Evolutionary conservation across 1,139 yeast species (phyloP), one percentile per base, ranked within the genome.

Genomic region (Kluyveromyces marxianus): DNA sequence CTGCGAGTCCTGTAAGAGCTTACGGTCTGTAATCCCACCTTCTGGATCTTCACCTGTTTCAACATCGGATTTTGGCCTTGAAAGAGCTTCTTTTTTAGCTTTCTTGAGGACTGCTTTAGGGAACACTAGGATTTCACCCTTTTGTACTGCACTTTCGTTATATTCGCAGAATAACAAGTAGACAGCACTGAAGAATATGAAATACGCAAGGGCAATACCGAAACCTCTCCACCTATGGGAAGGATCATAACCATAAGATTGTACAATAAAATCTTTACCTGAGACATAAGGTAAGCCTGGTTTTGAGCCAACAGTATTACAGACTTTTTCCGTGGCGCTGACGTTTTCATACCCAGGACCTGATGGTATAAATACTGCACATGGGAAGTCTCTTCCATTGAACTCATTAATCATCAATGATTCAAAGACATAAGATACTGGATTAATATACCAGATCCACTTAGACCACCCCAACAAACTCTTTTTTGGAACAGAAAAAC

Each of bases 211-310:
- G 37, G 75, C 67, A 54, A 88, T 81, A 60, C 95, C 96, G 54
- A 80, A 77, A 59, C 88, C 82, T 69, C 96, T 80, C 96, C 96
- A 88, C 59, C 77, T 76, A 63, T 88, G 89, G 6, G 68, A 50
- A 54, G 75, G 72, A 38, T 63, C 57, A 65, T 83, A 87, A 8
- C 76, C 69, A 46, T 83, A 85, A 39, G 71, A 59, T 3, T 80
- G 75, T 4, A 54, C 56, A 41, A 87, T 53, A 60, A 80, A 88
- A 24, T 56, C 67, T 44, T 79, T 74, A 59, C 96, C 96, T 33
- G 61, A 52, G 39, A 88, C 83, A 43, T 52, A 55, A 26, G 53
- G 53, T 25, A 66, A 55, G 44, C 96, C 96, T 3, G 86, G 69
- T 4, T 59, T 61, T 4, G 90, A 68, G 51, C 92, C 89, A 35